Evolutionary conservation across 2,329 filamentous ascomycete species (phyloP), one percentile per base, ranked within the genome.

Genomic region (Chaetomium sp.): DNA sequence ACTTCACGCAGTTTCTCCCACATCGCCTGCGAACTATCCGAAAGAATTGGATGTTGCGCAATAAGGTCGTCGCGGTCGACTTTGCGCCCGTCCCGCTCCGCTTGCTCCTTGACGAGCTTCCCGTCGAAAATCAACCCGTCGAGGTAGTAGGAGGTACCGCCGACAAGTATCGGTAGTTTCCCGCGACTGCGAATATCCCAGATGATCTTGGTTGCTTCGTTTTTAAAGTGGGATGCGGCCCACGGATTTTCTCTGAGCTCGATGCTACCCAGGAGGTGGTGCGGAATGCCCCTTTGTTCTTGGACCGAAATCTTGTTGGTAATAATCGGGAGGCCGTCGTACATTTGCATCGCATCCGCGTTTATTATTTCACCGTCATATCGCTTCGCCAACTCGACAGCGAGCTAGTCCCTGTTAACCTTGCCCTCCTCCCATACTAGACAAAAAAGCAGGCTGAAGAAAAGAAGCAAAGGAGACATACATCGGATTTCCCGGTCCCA

Each of bases 311-410:
- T 88, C 69, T 97, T 95, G 71, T 99, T 99, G 33, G 94, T 99
- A 64, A 97, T 92, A 61, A 97, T 86, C 5, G 94, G 91, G 44
- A 99, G 76, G 2, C 94, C 94, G 52, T 82, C 80, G 70, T 99
- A 99, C 73, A 99, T 85, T 70, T 99, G 94, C 91, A 99, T 96
- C 41, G 94, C 94, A 76, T 99, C 94, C 47, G 89, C 89, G 68
- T 99, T 99, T 73, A 99, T 91, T 52, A 99, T 82, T 71, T 99
- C 94, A 67, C 95, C 94, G 70, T 94, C 86, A 72, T 91, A 91
- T 27, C 80, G 82, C 43, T 79, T 79, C 1, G 95, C 94, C 51
- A 99, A 74, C 60, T 96, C 89, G 42, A 99, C 87, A 7, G 94
- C 94, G 62, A 96, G 81, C 91, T 96, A 59, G 7, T 43, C 9